phyloP scores from a whole-genome alignment of 768 basidiomycete genomes.

The Goffeauzyma gilvescens region DNA sequence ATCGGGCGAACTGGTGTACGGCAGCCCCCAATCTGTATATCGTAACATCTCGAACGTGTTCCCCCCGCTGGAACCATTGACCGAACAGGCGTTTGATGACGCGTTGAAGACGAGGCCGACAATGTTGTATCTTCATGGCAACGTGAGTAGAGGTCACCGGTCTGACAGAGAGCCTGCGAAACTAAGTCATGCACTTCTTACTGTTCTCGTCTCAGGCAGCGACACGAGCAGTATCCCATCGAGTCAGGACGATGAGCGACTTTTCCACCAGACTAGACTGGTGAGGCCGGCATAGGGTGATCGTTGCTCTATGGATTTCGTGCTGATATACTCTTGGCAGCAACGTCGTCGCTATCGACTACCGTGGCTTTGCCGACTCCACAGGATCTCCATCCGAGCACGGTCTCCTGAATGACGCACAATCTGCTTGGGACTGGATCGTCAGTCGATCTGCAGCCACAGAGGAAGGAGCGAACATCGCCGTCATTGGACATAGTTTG shows the following conservation, averaged over 20 bases:
- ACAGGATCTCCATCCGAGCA: conserved; percentile 53
- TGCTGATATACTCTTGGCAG: conserved; percentile 25
- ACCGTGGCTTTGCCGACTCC: conserved; percentile 81
- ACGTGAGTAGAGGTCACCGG: conserved; percentile 33
- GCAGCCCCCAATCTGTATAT: conserved; percentile 25
- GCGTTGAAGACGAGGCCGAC: conserved; percentile 49
- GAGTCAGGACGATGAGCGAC: conserved; percentile 46
- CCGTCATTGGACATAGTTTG: conserved; percentile 69
- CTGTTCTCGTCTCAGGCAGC: neutral
- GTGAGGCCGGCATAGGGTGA: conserved; percentile 5
- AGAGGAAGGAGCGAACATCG: conserved; percentile 41
- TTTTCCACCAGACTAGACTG: conserved; percentile 37
- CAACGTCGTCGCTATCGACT: conserved; percentile 74
- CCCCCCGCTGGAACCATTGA: conserved; percentile 30
- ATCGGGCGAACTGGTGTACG: too few relatives aligned
- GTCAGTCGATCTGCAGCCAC: conserved; percentile 15
- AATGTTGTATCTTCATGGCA: conserved; percentile 84
- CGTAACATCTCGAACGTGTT: conserved; percentile 10
- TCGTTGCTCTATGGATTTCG: neutral
- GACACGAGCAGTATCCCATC: neutral
- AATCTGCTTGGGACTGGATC: conserved; percentile 65
- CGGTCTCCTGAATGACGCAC: conserved; percentile 52
- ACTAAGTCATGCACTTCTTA: neutral
- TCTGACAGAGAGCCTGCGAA: too few relatives aligned
- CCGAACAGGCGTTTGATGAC: conserved; percentile 36